Evolutionary conservation across 2,329 filamentous ascomycete genomes (phyloP), one percentile per base, ranked within the genome.

Genomic region (Trichoderma oligosporum): DNA sequence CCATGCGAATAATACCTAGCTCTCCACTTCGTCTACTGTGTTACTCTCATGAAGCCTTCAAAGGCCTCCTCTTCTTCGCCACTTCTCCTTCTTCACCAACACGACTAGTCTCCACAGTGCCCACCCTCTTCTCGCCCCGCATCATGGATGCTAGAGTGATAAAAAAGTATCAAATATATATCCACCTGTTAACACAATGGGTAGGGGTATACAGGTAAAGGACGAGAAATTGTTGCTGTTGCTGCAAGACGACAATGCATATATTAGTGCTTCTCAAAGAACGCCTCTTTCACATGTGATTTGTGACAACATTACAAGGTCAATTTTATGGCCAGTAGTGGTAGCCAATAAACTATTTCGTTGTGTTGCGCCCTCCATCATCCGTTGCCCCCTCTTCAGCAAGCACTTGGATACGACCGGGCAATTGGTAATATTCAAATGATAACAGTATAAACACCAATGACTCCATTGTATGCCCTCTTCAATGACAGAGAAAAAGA

Each of bases 31-130:
- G 22, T 18, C 16, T 22, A 33, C 38, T 38, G 36, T 16, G 36
- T 16, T 16, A 7, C 12, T 51, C 11, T 20, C 29, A 35, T 11
- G 31, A 48, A 48, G 31, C 36, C 42, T n/a, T n/a, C n/a, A n/a
- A n/a, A n/a, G n/a, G n/a, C n/a, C n/a, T n/a, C n/a, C n/a, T 55
- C 39, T 31, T 55, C 51, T 18, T 54, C 41, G 52, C 16, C 52
- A 55, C n/a, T n/a, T n/a, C n/a, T n/a, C n/a, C n/a, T n/a, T n/a
- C n/a, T n/a, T n/a, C n/a, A n/a, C n/a, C n/a, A n/a, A n/a, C n/a
- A 55, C 29, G 39, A 55, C 35, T 46, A 46, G 31, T 27, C 41
- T 46, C 52, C 52, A 55, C 52, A 16, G 20, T 29, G 7, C 31
- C 38, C 7, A 4, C 49, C 7, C 41, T 14, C 35, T n/a, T n/a